A percentile compares a stretch with the other conserved stretches of the same genome.
phyloP scores from a whole-genome alignment of 352 stramenopile species.

The Phytophthora kernoviae region DNA sequence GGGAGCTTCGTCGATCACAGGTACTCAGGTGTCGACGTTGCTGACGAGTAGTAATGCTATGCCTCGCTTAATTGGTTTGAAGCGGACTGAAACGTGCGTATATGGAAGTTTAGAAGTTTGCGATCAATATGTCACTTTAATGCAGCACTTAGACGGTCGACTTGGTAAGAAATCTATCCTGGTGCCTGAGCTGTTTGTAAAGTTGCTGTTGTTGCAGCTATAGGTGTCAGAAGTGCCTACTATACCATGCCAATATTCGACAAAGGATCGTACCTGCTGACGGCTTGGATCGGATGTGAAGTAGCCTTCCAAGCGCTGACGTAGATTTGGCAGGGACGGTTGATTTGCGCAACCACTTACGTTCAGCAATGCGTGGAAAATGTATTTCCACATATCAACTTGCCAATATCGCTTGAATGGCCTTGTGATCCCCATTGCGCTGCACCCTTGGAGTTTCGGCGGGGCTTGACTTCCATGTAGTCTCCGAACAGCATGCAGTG shows the following conservation, averaged over 20 bases:
- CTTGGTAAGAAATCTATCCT: slow-evolving; percentile 57
- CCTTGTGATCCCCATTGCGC: slow-evolving; percentile 51
- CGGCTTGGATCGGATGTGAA: slow-evolving; percentile 47
- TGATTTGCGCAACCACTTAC: slow-evolving; percentile 68
- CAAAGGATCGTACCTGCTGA: slow-evolving; percentile 42
- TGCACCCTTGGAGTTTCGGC: slow-evolving; percentile 25
- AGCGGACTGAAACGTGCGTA: too few species aligned
- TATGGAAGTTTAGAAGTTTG: neutral
- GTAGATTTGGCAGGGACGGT: slow-evolving; percentile 52
- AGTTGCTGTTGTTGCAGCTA: slow-evolving; percentile 52
- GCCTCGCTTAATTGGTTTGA: too few species aligned
- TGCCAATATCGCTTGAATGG: slow-evolving; percentile 87
- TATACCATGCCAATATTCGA: neutral
- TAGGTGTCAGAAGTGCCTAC: slow-evolving; percentile 7
- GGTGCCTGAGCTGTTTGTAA: slow-evolving; percentile 46
- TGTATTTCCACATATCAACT: slow-evolving; percentile 64
- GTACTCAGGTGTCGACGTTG: neutral
- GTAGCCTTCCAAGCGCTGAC: slow-evolving; percentile 58
- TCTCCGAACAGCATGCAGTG: slow-evolving; percentile 87
- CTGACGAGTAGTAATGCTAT: too few species aligned
- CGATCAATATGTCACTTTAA: neutral
- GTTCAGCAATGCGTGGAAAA: slow-evolving; percentile 81
- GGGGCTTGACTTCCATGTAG: slow-evolving; percentile 77
- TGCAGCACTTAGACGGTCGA: slow-evolving; percentile 35
- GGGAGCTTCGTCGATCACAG: neutral